phyloP scores from a whole-genome alignment of 2,329 filamentous ascomycete species.

The Fusarium mangiferae region DNA sequence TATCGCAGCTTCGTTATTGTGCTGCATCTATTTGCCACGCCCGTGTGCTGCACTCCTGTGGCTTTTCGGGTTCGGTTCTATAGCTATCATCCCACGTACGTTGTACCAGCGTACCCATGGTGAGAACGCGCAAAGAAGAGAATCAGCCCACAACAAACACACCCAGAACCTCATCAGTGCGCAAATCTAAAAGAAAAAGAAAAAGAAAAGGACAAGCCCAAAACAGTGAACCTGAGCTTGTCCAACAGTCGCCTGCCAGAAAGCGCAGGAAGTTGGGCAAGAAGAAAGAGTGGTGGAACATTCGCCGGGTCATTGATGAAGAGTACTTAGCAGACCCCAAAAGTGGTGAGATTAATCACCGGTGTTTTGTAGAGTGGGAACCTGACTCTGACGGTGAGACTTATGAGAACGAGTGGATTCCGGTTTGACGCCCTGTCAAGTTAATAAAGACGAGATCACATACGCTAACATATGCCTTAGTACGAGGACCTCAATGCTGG shows the following conservation, averaged over 20 bases:
- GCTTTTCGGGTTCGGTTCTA: constrained; percentile 3
- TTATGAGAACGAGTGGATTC: constrained; percentile 50
- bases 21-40: constrained; percentile 4
- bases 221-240: constrained; percentile 4
- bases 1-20: constrained; percentile 15
- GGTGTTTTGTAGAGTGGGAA: constrained; percentile 55
- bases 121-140: constrained; percentile 42
- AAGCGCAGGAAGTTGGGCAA: constrained; percentile 12
- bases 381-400: constrained; percentile 48
- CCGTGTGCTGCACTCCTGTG: constrained; percentile 10
- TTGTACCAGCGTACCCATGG: constrained; percentile 47
- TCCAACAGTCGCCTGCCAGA: not conserved
- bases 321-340: not conserved
- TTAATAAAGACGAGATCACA: constrained; percentile 2
- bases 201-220: constrained; percentile 13
- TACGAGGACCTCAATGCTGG: constrained; percentile 46
- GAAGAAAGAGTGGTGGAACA: constrained; percentile 45
- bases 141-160: constrained; percentile 33
- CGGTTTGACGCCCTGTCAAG: constrained; percentile 13
- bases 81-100: constrained; percentile 10
- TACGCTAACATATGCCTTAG: constrained; percentile 40
- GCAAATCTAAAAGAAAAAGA: constrained; percentile 23
- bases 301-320: constrained; percentile 52
- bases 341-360: constrained; percentile 33
- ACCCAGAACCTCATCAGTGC: constrained; percentile 30